Base-by-base conservation (phyloP, 176 grass and related monocot genomes). In the Chrysopogon serrulatus region DNA sequence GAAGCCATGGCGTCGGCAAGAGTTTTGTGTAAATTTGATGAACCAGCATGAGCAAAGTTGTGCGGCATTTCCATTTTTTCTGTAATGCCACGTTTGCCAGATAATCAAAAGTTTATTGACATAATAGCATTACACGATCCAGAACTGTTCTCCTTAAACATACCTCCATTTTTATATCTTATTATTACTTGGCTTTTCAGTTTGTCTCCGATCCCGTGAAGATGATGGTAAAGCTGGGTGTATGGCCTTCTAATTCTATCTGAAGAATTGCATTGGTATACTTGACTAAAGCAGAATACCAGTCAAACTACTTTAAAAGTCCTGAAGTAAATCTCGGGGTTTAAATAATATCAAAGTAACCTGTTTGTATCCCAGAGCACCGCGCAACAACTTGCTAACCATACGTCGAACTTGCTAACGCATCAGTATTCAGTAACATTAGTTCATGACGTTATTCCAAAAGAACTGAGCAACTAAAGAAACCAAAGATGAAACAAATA, bases 1-100 rank as follows among this genome's bases (percentile, higher is more conserved):
- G 57, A 35, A 75, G 77, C 54, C 48, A 63, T 78, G 57, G 73
- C 78, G 83, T 82, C 65, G 1, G 27, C 43, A 71, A 73, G 27
- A 32, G 18, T 79, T 90, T 67, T 86, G 65, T 86, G 73, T 86
- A 86, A 78, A 82, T 78, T 59, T 48, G 28, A 16, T 27, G 10
- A 1, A 44, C 57, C 9, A 24, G 37, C 42, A 45, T 82, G 73
- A 74, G 84, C 73, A 83, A 73, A 73, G 83, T 82, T 73, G 66
- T 86, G 73, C n/a, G 83, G 42, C 79, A 53, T 73, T 77, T 79
- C 82, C 35, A 24, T 35, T 64, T 86, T 69, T 31, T n/a, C n/a
- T 64, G 10, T 32, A 43, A 65, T 82, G 79, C 71, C 78, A 86
- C 43, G 34, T 60, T 77, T 89, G 78, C 88, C 63, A 85, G 64